These are phyloP conservation scores for Amanita pallidorosea DNA, from an alignment of 768 basidiomycete species.

Conservation along the genomic window DNA sequence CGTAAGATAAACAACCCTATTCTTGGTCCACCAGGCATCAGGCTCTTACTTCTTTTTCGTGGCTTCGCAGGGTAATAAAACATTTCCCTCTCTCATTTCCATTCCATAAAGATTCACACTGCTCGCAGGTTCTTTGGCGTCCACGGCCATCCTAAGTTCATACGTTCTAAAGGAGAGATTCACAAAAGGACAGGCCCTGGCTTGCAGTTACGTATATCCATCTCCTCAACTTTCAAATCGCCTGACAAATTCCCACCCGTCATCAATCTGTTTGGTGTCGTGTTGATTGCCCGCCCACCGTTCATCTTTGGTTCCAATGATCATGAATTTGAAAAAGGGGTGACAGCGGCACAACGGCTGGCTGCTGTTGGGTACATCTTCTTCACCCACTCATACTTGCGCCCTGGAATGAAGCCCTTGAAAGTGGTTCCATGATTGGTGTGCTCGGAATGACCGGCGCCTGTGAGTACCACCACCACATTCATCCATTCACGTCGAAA, in stretches of 20 bases:
- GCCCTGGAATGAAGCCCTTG: background rate
- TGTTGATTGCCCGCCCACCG: constrained; percentile 72
- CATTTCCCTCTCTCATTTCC: too few relatives aligned
- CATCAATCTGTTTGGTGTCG: constrained; percentile 61
- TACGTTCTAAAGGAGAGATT: constrained; percentile 53
- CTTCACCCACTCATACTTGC: background rate
- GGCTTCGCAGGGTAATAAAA: constrained; percentile 58
- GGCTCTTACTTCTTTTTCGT: constrained; percentile 42
- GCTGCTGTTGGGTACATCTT: constrained; percentile 44
- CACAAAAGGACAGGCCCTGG: constrained; percentile 42
- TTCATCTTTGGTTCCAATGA: constrained; percentile 48
- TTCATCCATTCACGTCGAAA: background rate
- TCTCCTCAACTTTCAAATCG: too few relatives aligned
- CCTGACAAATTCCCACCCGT: constrained; percentile 13
- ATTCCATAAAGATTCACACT: background rate
- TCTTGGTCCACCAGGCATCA: too few relatives aligned
- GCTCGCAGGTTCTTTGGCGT: constrained; percentile 53
- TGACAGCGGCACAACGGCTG: constrained; percentile 31
- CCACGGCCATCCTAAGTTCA: constrained; percentile 50
- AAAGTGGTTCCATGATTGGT: constrained; percentile 49
- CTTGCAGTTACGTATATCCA: constrained; percentile 28
- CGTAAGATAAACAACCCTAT: too few relatives aligned
- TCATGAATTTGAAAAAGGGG: constrained; percentile 11
- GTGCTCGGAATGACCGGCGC: constrained; percentile 57
- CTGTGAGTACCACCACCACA: constrained; percentile 30